phyloP scores from a whole-genome alignment of 106 monocot species.

The Platanthera zijinensis region DNA sequence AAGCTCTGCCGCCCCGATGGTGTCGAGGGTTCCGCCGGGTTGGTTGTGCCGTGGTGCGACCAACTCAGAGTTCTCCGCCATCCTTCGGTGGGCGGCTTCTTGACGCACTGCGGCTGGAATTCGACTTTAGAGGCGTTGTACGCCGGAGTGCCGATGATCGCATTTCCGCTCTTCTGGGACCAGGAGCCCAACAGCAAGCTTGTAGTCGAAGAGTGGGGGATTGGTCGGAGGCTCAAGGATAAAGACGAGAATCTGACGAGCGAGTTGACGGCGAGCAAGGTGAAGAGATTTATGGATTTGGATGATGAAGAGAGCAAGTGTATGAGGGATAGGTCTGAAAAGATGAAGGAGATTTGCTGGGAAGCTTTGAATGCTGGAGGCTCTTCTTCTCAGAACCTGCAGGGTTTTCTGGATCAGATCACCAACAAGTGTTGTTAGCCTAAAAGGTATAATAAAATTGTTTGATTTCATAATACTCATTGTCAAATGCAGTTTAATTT shows the following conservation, averaged over 20 bases:
- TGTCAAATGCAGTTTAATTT: no score
- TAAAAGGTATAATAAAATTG: no score
- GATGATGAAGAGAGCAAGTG: conserved; percentile 15
- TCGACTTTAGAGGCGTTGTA: conserved; percentile 40
- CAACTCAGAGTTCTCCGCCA: conserved; percentile 52
- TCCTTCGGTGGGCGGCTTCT: conserved; percentile 48
- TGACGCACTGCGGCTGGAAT: conserved; percentile 84
- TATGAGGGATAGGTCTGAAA: conserved; percentile 20
- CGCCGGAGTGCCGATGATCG: conserved; percentile 48
- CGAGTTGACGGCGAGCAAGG: conserved; percentile 15
- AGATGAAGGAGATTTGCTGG: conserved; percentile 1
- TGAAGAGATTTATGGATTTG: conserved; percentile 29
- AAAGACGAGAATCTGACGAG: conserved; percentile 10
- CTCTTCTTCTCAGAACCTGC: conserved; percentile 4
- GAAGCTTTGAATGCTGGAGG: conserved; percentile 13
- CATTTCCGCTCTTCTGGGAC: conserved; percentile 48
- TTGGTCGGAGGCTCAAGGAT: conserved; percentile 26
- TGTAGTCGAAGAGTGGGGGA: conserved; percentile 42
- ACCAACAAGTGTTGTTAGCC: background rate
- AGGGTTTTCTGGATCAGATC: background rate
- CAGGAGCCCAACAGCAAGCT: conserved; percentile 29
- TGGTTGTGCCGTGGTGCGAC: conserved; percentile 38
- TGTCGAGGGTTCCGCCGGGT: background rate
- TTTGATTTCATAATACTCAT: no score
- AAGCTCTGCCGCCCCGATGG: background rate